These are phyloP conservation scores for Trypanosoma avium DNA, from an alignment of 208 protist species.

Conservation along the genomic window DNA sequence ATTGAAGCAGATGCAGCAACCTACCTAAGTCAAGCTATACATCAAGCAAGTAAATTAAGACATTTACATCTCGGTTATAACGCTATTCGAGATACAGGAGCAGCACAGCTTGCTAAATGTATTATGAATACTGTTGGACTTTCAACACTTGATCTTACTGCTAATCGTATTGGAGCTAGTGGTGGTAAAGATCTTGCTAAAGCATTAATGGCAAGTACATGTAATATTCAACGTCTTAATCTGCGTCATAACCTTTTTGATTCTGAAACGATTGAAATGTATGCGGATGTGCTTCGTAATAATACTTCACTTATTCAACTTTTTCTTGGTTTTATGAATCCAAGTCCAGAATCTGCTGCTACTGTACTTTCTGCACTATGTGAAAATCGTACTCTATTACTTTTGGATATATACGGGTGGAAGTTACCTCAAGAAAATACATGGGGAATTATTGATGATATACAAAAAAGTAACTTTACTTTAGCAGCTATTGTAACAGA, in stretches of 20 bases:
- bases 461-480: constrained; percentile 54
- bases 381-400: constrained; percentile 63
- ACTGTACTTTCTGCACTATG: constrained; percentile 54
- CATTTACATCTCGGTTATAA: constrained; percentile 92
- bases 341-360: constrained; percentile 52
- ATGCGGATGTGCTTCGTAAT: constrained; percentile 51
- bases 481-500: constrained; percentile 80
- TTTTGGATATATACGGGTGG: constrained; percentile 88
- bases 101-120: constrained; percentile 59
- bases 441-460: constrained; percentile 33
- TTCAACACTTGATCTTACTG: constrained; percentile 85
- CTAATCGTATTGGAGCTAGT: constrained; percentile 75
- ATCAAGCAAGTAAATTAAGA: constrained; percentile 55
- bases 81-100: constrained; percentile 74
- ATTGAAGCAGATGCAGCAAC: constrained; percentile 73
- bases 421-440: constrained; percentile 45
- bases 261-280: constrained; percentile 65
- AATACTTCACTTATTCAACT: constrained; percentile 89
- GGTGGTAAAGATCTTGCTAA: constrained; percentile 66
- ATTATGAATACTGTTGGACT: constrained; percentile 49
- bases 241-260: constrained; percentile 83
- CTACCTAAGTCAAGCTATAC: constrained; percentile 61
- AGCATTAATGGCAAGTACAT: constrained; percentile 50
- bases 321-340: constrained; percentile 91
- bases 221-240: constrained; percentile 84